phyloP scores from a whole-genome alignment of 345 rosid species.

The Fremontodendron californicum region DNA sequence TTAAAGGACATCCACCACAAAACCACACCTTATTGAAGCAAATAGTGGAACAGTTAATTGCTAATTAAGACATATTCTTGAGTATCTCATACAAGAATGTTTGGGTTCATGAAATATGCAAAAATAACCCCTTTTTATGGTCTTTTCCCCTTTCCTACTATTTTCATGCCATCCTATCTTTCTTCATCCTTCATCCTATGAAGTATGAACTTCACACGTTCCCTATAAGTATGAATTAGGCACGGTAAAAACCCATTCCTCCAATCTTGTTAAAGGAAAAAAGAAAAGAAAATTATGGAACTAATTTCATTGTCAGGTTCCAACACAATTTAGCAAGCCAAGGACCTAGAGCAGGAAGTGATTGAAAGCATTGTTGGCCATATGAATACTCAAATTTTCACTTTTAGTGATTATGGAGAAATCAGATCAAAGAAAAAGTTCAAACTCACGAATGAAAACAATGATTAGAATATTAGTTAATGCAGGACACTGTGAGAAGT shows the following conservation, averaged over 20 bases:
- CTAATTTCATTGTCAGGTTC: background rate
- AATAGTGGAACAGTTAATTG: background rate
- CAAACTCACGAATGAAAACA: background rate
- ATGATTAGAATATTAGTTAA: no score
- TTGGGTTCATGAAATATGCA: background rate
- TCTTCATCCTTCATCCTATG: background rate
- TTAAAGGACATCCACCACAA: background rate
- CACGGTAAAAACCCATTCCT: background rate
- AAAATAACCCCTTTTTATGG: background rate
- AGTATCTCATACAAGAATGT: background rate
- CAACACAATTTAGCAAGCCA: background rate
- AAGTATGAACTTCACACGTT: background rate
- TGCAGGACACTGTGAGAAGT: background rate
- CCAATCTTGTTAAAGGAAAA: background rate
- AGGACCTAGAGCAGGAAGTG: background rate
- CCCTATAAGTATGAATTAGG: background rate
- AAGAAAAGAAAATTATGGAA: background rate
- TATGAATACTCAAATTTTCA: background rate
- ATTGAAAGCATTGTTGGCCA: background rate
- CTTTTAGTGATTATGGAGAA: background rate
- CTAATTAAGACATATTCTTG: background rate
- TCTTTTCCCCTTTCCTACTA: background rate
- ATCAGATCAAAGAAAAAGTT: background rate
- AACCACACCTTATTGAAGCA: background rate
- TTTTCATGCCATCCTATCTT: background rate